Percentiles rank a stretch among this genome's conserved stretches.
Evolutionary conservation across 495 filamentous ascomycete genomes (phyloP).

Genomic region (Aspergillus heteromorphus): DNA sequence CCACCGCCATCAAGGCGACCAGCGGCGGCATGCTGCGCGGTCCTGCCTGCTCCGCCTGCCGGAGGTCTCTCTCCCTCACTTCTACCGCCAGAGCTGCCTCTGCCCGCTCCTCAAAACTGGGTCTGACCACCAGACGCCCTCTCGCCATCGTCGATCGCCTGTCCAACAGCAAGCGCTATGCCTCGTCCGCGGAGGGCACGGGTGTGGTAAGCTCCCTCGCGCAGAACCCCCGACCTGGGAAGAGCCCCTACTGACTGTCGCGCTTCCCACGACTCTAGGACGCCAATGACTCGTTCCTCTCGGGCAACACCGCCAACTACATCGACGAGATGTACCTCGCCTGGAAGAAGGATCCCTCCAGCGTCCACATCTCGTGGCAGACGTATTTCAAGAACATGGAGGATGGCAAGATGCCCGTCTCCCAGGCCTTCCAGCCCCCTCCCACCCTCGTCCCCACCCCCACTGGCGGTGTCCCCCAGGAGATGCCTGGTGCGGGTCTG

Average conservation of each 20-base stretch:
- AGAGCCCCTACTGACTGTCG: slow-evolving; percentile 22
- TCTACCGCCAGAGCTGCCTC: slow-evolving; percentile 37
- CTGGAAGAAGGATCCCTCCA: slow-evolving; percentile 90
- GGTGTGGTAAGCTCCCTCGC: slow-evolving; percentile 32
- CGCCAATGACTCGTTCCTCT: slow-evolving; percentile 89
- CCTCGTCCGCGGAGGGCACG: slow-evolving; percentile 44
- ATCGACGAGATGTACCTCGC: slow-evolving; percentile 99
- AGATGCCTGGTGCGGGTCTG: slow-evolving; percentile 65
- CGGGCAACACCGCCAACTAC: slow-evolving; percentile 94
- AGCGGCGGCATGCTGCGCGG: slow-evolving; percentile 47
- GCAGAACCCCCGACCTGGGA: neutral
- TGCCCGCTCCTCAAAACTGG: slow-evolving; percentile 39
- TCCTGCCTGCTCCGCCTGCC: slow-evolving; percentile 42
- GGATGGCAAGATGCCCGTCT: slow-evolving; percentile 92
- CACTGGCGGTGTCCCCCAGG: slow-evolving; percentile 69
- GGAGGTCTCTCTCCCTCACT: slow-evolving; percentile 42
- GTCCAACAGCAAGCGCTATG: slow-evolving; percentile 47
- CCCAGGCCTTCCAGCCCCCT: slow-evolving; percentile 92
- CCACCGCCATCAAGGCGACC: slow-evolving; percentile 42
- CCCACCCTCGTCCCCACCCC: slow-evolving; percentile 81
- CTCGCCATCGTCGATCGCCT: slow-evolving; percentile 37
- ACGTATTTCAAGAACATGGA: slow-evolving; percentile 99
- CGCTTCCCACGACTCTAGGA: slow-evolving; percentile 43
- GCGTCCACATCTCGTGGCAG: slow-evolving; percentile 98
- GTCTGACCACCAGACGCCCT: slow-evolving; percentile 38